Conservation (phyloP, 2,329 filamentous ascomycete species). For the Neurospora sp. region DNA sequence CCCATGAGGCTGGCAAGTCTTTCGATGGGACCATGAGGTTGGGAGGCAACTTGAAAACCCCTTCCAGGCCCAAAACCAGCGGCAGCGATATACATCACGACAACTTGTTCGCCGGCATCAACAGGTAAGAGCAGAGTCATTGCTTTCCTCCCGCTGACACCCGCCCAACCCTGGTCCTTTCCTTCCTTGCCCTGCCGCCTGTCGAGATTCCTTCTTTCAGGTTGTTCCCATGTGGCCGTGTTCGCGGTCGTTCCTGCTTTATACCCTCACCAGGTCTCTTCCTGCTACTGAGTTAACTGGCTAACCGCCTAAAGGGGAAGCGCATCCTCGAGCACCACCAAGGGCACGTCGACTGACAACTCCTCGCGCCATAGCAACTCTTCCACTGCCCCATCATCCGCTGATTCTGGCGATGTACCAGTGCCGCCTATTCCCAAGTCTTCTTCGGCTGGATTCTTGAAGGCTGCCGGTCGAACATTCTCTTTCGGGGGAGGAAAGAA, state of each 20-base stretch:
- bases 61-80: slow-evolving; percentile 28
- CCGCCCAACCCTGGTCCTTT: neutral
- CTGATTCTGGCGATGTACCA: slow-evolving; percentile 32
- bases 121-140: slow-evolving; percentile 33
- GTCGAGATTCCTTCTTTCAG: neutral
- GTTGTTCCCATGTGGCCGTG: neutral
- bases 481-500: slow-evolving; percentile 51
- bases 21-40: slow-evolving; percentile 41
- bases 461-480: slow-evolving; percentile 47
- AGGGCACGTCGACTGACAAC: slow-evolving; percentile 48
- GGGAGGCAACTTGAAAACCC: slow-evolving; percentile 23
- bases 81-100: slow-evolving; percentile 32
- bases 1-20: slow-evolving; percentile 26
- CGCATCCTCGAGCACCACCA: slow-evolving; percentile 51
- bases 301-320: slow-evolving; percentile 38
- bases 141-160: slow-evolving; percentile 1
- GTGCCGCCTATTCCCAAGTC: slow-evolving; percentile 36
- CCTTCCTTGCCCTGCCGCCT: neutral
- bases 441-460: slow-evolving; percentile 41
- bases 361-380: slow-evolving; percentile 53
- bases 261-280: neutral
- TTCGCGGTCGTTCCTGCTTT: slow-evolving; percentile 1
- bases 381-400: slow-evolving; percentile 51
- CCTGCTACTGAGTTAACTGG: slow-evolving; percentile 8
- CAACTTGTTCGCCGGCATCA: slow-evolving; percentile 49